Evolutionary conservation across 495 filamentous ascomycete genomes (phyloP).

Genomic region (Penicillium waksmanii): DNA sequence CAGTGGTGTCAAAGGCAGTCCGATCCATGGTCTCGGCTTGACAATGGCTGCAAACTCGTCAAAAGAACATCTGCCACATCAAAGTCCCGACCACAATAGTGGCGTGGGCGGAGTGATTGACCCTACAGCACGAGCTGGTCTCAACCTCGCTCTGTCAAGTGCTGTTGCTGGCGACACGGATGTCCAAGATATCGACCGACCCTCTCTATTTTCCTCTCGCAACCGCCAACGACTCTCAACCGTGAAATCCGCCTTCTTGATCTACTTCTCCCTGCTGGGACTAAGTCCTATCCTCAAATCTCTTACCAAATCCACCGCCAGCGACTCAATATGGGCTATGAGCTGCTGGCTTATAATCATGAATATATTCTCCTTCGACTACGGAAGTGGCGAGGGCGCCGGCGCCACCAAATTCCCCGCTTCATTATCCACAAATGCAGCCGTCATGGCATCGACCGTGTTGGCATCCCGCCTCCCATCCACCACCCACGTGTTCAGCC

Average conservation of each 20-base stretch:
- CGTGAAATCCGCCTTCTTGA: slow-evolving; percentile 88
- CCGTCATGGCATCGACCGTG: slow-evolving; percentile 91
- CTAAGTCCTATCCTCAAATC: slow-evolving; percentile 94
- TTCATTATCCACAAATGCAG: slow-evolving; percentile 90
- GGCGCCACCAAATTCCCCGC: slow-evolving; percentile 70
- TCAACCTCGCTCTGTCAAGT: slow-evolving; percentile 17
- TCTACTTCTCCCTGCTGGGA: slow-evolving; percentile 88
- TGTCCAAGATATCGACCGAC: slow-evolving; percentile 26
- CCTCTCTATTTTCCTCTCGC: slow-evolving; percentile 55
- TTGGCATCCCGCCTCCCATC: slow-evolving; percentile 84
- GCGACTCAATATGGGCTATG: slow-evolving; percentile 95
- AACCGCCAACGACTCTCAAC: slow-evolving; percentile 71
- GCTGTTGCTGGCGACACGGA: slow-evolving; percentile 12
- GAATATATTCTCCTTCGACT: slow-evolving; percentile 98
- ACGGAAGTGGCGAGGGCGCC: slow-evolving; percentile 65
- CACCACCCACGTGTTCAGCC: slow-evolving; percentile 92
- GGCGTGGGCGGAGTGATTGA: slow-evolving; percentile 9
- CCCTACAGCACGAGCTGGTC: slow-evolving; percentile 12
- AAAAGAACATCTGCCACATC: slow-evolving; percentile 28
- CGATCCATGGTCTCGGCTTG: slow-evolving; percentile 53
- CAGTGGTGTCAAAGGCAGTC: slow-evolving; percentile 33
- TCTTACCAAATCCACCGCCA: slow-evolving; percentile 84
- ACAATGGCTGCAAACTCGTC: slow-evolving; percentile 40
- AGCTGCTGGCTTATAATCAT: slow-evolving; percentile 89
- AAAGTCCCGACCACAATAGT: slow-evolving; percentile 24